Evolutionary conservation across 768 basidiomycete genomes (phyloP), one percentile per base, ranked within the genome.

Genomic region (Tulasnella calospora): DNA sequence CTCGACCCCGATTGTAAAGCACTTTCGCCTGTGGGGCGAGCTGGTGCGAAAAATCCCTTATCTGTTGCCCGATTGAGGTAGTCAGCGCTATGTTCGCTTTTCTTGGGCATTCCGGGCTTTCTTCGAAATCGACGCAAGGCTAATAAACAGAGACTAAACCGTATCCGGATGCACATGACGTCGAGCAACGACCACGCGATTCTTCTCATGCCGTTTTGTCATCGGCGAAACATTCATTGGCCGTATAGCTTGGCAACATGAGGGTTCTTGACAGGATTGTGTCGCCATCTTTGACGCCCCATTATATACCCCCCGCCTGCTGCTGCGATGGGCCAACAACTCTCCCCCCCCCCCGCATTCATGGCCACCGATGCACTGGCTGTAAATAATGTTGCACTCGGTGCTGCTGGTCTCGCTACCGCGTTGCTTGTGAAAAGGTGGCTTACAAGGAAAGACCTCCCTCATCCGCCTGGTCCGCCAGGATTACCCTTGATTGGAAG

Each of bases 401-500:
- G 61, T 33, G 61, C 33, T 30, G 61, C 12, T 30, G 30, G 61
- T 35, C 30, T 35, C 61, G 30, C 13, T 67, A 35, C 30, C 61
- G 61, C 27, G 17, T 6, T 67, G 27, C 61, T 67, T 17, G 61
- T 67, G 61, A 67, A 67, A 35, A 67, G 33, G 33, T 67, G 61
- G 61, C n/a, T 67, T 12, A 67, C 71, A 78, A 85, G 61, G 61
- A 67, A 67, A 67, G 33, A 67, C 61, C 41, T 71, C n/a, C 72
- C 73, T 30, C 81, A 44, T 17, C 87, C 86, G 15, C 90, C 90
- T 40, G 90, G 90, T 21, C 90, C 90, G 1, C 86, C 82, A 69
- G 86, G 86, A 10, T 83, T 86, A n/a, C 89, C 89, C 36, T 78
- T 90, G 40, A 82, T 90, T 44, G 90, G 89, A 19, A 89, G 73